These are phyloP conservation scores for Plasmodium berghei DNA, from an alignment of 169 alveolate species.

Conservation along the genomic window DNA sequence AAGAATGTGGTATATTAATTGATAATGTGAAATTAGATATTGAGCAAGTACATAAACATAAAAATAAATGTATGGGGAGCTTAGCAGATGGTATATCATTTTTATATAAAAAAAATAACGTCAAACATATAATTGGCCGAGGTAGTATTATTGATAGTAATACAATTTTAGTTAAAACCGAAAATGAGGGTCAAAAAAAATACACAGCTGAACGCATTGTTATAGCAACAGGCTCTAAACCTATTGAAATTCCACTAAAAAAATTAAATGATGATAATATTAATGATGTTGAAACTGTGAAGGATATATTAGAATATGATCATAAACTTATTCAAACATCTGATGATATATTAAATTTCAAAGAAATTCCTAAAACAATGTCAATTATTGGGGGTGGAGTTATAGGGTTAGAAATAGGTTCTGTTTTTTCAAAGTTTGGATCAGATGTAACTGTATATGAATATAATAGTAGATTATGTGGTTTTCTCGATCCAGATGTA, in stretches of 20 bases:
- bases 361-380: conserved; percentile 91
- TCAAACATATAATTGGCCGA: conserved; percentile 89
- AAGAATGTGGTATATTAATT: conserved; percentile 77
- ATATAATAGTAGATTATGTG: conserved; percentile 83
- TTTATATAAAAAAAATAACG: conserved; percentile 94
- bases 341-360: conserved; percentile 80
- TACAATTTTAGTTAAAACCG: conserved; percentile 38
- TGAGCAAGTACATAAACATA: conserved; percentile 86
- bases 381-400: conserved; percentile 99
- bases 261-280: conserved; percentile 88
- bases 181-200: conserved; percentile 22
- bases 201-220: conserved; percentile 71
- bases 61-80: conserved; percentile 90
- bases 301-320: conserved; percentile 87
- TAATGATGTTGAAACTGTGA: conserved; percentile 82
- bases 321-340: conserved; percentile 79
- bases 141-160: conserved; percentile 77
- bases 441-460: conserved; percentile 87
- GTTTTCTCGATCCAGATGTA: conserved; percentile 88
- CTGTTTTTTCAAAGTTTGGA: conserved; percentile 95
- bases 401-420: conserved; percentile 97
- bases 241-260: conserved; percentile 90
- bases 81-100: conserved; percentile 94
- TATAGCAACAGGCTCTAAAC: conserved; percentile 95
- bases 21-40: conserved; percentile 86